These are phyloP conservation scores for Cladophialophora immunda DNA, from an alignment of 2,329 filamentous ascomycete genomes.

Conservation along the genomic window DNA sequence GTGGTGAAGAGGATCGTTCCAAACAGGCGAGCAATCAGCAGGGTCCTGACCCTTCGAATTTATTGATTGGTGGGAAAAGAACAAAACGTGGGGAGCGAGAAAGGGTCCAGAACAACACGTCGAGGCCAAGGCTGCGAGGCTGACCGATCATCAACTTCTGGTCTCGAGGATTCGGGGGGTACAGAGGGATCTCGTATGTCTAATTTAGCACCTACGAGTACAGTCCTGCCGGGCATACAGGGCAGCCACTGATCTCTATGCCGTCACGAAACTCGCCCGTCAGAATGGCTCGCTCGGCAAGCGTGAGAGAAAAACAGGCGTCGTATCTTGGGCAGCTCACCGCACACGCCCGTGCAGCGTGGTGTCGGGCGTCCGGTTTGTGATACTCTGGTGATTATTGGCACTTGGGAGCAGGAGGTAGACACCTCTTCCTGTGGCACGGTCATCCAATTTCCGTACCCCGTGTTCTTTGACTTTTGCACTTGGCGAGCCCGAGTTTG, in stretches of 20 bases:
- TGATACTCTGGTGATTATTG: neutral
- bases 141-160: neutral
- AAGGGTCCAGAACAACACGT: neutral
- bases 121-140: neutral
- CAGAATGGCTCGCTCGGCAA: no score
- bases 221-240: neutral
- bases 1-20: neutral
- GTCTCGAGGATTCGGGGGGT: no score
- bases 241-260: no score
- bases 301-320: no score
- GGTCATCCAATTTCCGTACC: constrained; percentile 7
- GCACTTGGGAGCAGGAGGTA: neutral
- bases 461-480: constrained; percentile 3
- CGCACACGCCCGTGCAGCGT: neutral
- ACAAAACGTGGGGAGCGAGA: neutral
- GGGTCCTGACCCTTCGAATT: no score
- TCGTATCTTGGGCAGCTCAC: neutral
- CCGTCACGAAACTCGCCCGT: no score
- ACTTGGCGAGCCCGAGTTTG: neutral
- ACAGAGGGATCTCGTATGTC: no score
- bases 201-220: no score
- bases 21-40: neutral
- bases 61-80: neutral
- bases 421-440: neutral
- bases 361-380: neutral